Percentiles rank a stretch among this genome's conserved stretches.
Conservation (phyloP, 1,139 yeast species). For the Pichia sorboxylosa region DNA sequence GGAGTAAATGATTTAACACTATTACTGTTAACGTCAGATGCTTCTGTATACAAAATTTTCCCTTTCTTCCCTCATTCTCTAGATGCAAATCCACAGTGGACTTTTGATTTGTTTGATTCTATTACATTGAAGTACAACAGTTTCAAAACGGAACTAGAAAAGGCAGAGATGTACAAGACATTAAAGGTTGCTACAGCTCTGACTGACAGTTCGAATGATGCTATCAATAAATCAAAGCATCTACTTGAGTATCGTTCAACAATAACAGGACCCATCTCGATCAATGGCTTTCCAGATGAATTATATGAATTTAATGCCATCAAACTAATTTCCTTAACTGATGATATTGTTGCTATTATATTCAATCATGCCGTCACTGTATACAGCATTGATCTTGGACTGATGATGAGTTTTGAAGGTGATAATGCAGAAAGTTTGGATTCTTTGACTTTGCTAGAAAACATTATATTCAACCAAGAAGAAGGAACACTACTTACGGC, state of each 20-base stretch:
- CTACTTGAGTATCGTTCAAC: slow-evolving; percentile 13
- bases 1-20: slow-evolving; percentile 27
- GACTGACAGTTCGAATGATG: slow-evolving; percentile 7
- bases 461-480: slow-evolving; percentile 8
- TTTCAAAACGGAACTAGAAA: slow-evolving; percentile 7
- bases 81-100: slow-evolving; percentile 25
- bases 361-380: slow-evolving; percentile 14
- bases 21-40: slow-evolving; percentile 37
- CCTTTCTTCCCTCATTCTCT: slow-evolving; percentile 43
- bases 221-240: slow-evolving; percentile 2
- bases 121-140: slow-evolving; percentile 23
- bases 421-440: slow-evolving; percentile 9
- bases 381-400: slow-evolving; percentile 13
- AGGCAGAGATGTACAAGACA: slow-evolving; percentile 12
- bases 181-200: slow-evolving; percentile 18
- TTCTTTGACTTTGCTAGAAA: slow-evolving; percentile 8
- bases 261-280: slow-evolving; percentile 35
- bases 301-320: slow-evolving; percentile 33
- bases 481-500: slow-evolving; percentile 11
- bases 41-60: slow-evolving; percentile 42
- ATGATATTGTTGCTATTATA: slow-evolving; percentile 17
- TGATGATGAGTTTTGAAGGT: slow-evolving; percentile 16
- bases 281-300: slow-evolving; percentile 39
- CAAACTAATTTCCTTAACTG: slow-evolving; percentile 21
- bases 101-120: slow-evolving; percentile 31